Evolutionary conservation across 1,284 basidiomycete genomes (phyloP), one percentile per base, ranked within the genome.

Genomic region (Cutaneotrichosporon daszewskae): DNA sequence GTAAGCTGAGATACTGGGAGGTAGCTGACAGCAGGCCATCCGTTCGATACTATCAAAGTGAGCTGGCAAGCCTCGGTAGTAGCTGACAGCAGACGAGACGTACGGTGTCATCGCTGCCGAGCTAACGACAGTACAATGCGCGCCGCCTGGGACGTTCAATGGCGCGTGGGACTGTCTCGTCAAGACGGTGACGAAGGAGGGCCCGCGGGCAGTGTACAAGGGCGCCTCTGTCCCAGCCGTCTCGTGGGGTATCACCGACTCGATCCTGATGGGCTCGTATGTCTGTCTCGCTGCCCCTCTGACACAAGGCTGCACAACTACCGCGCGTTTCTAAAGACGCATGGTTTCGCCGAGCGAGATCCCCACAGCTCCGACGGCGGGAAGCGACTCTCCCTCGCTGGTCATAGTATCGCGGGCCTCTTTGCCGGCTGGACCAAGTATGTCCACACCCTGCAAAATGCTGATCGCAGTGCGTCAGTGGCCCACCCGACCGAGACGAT

Each of bases 401-500:
- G 71, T 1, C 71, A 72, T 40, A 57, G 56, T 14, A 41, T 68
- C 2, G 71, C 67, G 4, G 71, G 71, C 14, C 38, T 65, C 26
- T 61, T 63, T 31, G 71, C 71, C 7, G 71, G 71, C 0, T 71
- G 66, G 64, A 65, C 66, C 12, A 72, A 72, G 70, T 69, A 40
- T 50, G 65, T 55, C 17, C 17, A 18, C 10, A 11, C 20, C 4
- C 3, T 3, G 26, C 5, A 7, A 10, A n/a, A 18, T 11, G 39
- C 51, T 54, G 28, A 50, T 24, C 9, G 44, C 48, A 69, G 68
- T 29, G 64, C 68, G 0, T 31, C 54, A 9, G 53, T 69, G n/a
- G 71, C 71, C n/a, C 69, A 72, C 50, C 67, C 69, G 0, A 68
- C 67, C 4, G 71, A 72, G 43, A 57, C 63, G 18, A 69, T 72